Percentiles rank a stretch among this genome's conserved stretches.
Conservation (phyloP, 2,329 filamentous ascomycete genomes). For the Penicillium sp. region DNA sequence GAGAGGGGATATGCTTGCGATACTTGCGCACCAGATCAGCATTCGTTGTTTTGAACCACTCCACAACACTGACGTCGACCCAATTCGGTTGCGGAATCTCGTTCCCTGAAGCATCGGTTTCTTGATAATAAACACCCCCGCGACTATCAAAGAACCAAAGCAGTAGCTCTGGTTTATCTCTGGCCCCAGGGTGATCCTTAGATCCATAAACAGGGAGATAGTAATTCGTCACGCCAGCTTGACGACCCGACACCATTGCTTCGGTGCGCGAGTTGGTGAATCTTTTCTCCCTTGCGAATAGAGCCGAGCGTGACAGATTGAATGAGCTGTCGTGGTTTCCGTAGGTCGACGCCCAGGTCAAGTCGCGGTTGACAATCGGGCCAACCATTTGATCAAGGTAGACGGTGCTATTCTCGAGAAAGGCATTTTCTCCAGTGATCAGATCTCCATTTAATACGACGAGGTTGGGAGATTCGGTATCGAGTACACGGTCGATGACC, state of each 20-base stretch:
- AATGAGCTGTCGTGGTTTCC: conserved; percentile 63
- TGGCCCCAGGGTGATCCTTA: conserved; percentile 35
- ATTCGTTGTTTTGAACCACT: conserved; percentile 42
- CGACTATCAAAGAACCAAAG: conserved; percentile 69
- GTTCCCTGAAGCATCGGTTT: conserved; percentile 10
- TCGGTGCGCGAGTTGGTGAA: conserved; percentile 37
- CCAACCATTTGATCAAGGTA: conserved; percentile 56
- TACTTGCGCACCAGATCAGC: conserved; percentile 24
- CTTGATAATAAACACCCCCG: conserved; percentile 49
- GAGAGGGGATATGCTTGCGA: conserved; percentile 39
- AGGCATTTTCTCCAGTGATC: conserved; percentile 60
- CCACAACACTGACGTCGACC: conserved; percentile 39
- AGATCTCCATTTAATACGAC: conserved; percentile 67
- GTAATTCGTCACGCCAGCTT: conserved; percentile 49
- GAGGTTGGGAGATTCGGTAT: conserved; percentile 52
- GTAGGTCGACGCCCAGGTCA: conserved; percentile 63
- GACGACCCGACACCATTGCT: conserved; percentile 35
- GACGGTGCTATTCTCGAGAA: conserved; percentile 48
- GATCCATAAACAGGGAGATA: conserved; percentile 45
- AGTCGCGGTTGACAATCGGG: conserved; percentile 50
- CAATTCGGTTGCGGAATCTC: conserved; percentile 31
- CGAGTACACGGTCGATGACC: conserved; percentile 55
- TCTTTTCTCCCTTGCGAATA: conserved; percentile 40
- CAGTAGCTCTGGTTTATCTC: conserved; percentile 36
- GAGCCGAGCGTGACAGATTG: conserved; percentile 45